Percentiles rank a stretch among this genome's conserved stretches.
Evolutionary conservation across 73 alveolate species (phyloP).

Genomic region (Loxodes magnus): DNA sequence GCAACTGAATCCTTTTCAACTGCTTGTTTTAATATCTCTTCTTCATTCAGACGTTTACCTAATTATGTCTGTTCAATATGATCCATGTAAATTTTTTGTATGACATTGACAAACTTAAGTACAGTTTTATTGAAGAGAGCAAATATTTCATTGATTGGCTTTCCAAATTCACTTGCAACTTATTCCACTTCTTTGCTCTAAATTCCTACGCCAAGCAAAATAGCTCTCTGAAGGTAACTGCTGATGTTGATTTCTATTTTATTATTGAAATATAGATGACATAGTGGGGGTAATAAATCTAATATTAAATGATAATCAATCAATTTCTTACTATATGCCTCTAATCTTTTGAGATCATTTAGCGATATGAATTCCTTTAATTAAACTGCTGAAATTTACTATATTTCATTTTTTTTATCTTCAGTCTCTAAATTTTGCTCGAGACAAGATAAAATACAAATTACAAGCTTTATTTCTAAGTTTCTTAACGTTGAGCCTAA

Average conservation of each 20-base stretch:
- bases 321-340: conserved; percentile 85
- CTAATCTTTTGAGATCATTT: conserved; percentile 85
- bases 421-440: conserved; percentile 46
- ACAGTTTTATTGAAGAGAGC: conserved; percentile 84
- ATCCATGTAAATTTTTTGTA: too few relatives aligned
- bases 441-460: conserved; percentile 38
- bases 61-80: too few relatives aligned
- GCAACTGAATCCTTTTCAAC: too few relatives aligned
- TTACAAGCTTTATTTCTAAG: conserved; percentile 58
- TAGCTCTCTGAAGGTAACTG: conserved; percentile 75
- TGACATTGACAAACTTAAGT: conserved; percentile 50
- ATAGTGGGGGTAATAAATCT: conserved; percentile 85
- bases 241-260: conserved; percentile 50
- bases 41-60: too few relatives aligned
- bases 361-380: conserved; percentile 49
- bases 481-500: conserved; percentile 81
- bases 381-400: conserved; percentile 27
- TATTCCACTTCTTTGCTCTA: conserved; percentile 71
- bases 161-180: conserved; percentile 53
- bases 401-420: conserved; percentile 30
- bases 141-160: conserved; percentile 64
- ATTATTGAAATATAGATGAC: conserved; percentile 61
- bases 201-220: conserved; percentile 83
- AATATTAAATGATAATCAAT: conserved; percentile 87
- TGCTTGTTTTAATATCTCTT: too few relatives aligned